These are phyloP conservation scores for Barbatosphaeria neglecta DNA, from an alignment of 495 filamentous ascomycete species.

Conservation along the genomic window DNA sequence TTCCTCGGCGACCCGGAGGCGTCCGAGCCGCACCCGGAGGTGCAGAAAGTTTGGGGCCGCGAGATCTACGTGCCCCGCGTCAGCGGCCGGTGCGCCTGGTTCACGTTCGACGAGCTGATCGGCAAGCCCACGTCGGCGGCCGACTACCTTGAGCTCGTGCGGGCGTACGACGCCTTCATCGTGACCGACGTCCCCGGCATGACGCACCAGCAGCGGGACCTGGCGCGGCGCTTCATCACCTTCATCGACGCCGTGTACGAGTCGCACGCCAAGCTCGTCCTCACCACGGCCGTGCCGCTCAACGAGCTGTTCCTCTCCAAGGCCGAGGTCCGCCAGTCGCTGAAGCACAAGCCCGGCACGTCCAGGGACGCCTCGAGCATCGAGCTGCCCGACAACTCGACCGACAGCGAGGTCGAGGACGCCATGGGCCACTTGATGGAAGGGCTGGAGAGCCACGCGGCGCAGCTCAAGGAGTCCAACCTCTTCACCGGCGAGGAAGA, in stretches of 20 bases:
- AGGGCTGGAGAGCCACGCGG: constrained; percentile 78
- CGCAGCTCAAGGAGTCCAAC: constrained; percentile 69
- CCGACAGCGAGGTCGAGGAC: constrained; percentile 45
- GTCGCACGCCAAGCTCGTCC: constrained; percentile 78
- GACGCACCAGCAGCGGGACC: constrained; percentile 74
- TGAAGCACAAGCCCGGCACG: constrained; percentile 24
- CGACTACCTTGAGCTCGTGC: constrained; percentile 88
- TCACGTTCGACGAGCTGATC: constrained; percentile 83
- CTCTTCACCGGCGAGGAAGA: constrained; percentile 96
- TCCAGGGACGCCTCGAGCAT: constrained; percentile 29
- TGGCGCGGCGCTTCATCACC: constrained; percentile 88
- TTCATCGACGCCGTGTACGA: constrained; percentile 94
- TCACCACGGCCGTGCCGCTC: constrained; percentile 78
- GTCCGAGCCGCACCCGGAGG: constrained; percentile 63
- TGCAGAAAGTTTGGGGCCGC: constrained; percentile 87
- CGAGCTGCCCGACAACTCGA: constrained; percentile 27
- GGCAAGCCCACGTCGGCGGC: constrained; percentile 79
- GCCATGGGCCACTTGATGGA: constrained; percentile 89
- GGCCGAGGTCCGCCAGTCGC: constrained; percentile 52
- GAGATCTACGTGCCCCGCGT: constrained; percentile 78
- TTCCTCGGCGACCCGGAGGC: constrained; percentile 76
- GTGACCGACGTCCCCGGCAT: constrained; percentile 87
- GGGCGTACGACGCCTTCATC: constrained; percentile 84
- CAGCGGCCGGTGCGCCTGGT: constrained; percentile 77
- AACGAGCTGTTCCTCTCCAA: constrained; percentile 80